A percentile compares a stretch with the other conserved stretches of the same genome.
Conservation (phyloP, 768 basidiomycete species). For the Hypholoma fasciculare region DNA sequence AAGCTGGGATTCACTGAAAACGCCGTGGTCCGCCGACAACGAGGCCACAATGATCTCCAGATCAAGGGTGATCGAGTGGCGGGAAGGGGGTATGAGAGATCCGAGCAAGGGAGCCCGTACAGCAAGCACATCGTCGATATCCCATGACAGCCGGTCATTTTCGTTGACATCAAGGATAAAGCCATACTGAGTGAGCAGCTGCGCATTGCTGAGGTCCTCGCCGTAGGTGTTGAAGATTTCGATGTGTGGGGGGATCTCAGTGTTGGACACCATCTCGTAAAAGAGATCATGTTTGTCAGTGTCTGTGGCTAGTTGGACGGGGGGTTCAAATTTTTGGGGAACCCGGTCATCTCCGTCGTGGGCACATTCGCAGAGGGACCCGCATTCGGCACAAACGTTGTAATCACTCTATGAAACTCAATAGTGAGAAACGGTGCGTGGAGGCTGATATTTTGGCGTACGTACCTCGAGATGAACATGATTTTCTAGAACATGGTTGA, state of each 20-base stretch:
- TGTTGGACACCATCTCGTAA: constrained; percentile 71
- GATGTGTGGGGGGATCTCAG: constrained; percentile 43
- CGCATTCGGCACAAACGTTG: constrained; percentile 72
- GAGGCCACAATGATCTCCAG: background rate
- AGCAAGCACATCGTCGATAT: constrained; percentile 28
- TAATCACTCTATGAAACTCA: constrained; percentile 59
- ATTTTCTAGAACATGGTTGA: constrained; percentile 71
- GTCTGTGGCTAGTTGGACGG: background rate
- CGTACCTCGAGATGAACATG: constrained; percentile 73
- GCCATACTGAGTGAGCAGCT: constrained; percentile 69
- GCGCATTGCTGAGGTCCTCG: constrained; percentile 61
- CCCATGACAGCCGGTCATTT: constrained; percentile 55
- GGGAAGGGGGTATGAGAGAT: no score
- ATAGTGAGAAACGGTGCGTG: background rate
- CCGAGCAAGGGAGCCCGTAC: background rate
- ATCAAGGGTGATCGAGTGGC: no score
- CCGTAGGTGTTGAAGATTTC: constrained; percentile 83
- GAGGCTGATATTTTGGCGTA: background rate
- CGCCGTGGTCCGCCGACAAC: background rate
- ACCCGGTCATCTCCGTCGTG: constrained; percentile 51
- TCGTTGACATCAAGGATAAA: constrained; percentile 77
- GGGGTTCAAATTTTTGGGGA: background rate
- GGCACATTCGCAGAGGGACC: constrained; percentile 63
- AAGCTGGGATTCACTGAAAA: constrained; percentile 16
- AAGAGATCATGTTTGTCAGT: constrained; percentile 31